Conservation (phyloP, 1,284 basidiomycete genomes). For the Heliocybe sulcata region DNA sequence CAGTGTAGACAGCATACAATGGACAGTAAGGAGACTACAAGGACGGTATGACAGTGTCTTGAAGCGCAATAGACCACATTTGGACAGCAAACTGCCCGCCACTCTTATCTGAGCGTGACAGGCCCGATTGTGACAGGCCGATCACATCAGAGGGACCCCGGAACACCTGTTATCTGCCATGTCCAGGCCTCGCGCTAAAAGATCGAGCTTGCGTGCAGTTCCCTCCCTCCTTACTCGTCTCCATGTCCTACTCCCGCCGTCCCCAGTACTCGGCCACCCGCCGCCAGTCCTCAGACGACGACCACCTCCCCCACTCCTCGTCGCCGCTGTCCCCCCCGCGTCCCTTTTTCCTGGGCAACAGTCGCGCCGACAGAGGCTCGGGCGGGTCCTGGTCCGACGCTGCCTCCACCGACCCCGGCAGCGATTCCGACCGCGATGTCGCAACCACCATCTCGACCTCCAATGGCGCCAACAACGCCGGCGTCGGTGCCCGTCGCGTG, state of each 20-base stretch:
- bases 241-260: neutral
- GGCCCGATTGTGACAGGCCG: neutral
- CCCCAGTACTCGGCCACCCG: slow-evolving; percentile 1
- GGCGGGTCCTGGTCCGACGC: slow-evolving; percentile 4
- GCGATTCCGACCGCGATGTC: slow-evolving; percentile 16
- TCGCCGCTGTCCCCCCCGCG: slow-evolving; percentile 3
- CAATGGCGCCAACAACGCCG: slow-evolving; percentile 2
- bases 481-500: neutral
- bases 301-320: slow-evolving; percentile 2
- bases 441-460: slow-evolving; percentile 10
- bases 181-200: neutral
- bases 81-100: too few relatives aligned
- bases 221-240: too few relatives aligned
- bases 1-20: too few relatives aligned
- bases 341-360: slow-evolving; percentile 2
- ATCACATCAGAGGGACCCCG: neutral
- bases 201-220: too few relatives aligned
- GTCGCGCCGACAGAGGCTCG: slow-evolving; percentile 10
- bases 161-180: neutral
- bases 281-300: slow-evolving; percentile 1
- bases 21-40: too few relatives aligned
- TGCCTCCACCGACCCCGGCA: slow-evolving; percentile 14
- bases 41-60: too few relatives aligned
- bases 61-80: too few relatives aligned
- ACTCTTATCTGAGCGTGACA: neutral